These are phyloP conservation scores for Amoebophrya sp. DNA, from an alignment of 169 alveolate genomes.

Conservation along the genomic window DNA sequence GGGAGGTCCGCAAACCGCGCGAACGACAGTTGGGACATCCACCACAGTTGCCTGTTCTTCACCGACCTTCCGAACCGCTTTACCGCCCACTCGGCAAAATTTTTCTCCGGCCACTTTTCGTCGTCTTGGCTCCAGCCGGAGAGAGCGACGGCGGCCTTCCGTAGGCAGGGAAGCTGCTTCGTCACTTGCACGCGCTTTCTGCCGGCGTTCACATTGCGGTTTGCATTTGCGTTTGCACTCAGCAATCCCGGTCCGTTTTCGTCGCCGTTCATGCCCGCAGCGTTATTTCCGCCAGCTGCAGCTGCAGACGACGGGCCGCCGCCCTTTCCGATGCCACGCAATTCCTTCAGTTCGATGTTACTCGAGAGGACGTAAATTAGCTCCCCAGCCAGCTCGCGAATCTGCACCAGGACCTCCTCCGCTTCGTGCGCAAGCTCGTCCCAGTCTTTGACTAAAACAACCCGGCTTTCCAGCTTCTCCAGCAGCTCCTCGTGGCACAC, in stretches of 20 bases:
- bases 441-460: not conserved
- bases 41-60: not conserved
- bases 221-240: no score
- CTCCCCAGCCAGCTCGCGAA: not conserved
- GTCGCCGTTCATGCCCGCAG: no score
- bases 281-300: no score
- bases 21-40: not conserved
- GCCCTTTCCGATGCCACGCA: not conserved
- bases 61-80: not conserved
- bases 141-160: not conserved
- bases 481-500: not conserved
- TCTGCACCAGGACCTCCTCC: not conserved
- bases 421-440: not conserved
- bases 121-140: not conserved
- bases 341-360: not conserved
- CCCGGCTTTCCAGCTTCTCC: not conserved
- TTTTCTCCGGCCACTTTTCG: not conserved
- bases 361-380: not conserved
- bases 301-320: no score
- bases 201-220: no score
- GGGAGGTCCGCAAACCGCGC: not conserved
- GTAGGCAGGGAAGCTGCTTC: not conserved
- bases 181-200: no score
- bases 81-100: not conserved
- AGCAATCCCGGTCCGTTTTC: no score